phyloP scores from a whole-genome alignment of 2,329 filamentous ascomycete species.

The Bisporella sp. region DNA sequence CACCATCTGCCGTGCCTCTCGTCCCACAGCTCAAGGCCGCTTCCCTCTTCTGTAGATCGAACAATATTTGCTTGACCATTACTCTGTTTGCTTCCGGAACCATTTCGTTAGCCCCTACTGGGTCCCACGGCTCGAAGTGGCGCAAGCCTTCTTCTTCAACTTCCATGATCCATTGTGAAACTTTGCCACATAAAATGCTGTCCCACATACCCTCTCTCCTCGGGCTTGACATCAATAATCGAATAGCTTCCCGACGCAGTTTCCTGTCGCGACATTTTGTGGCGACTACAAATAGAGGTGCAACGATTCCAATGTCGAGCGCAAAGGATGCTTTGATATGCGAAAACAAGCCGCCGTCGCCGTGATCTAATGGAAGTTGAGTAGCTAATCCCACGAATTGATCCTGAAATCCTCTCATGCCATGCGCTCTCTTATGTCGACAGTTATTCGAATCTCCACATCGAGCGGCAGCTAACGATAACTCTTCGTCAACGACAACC shows the following conservation, averaged over 20 bases:
- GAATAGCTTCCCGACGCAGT: slow-evolving; percentile 20
- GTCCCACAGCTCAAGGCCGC: slow-evolving; percentile 24
- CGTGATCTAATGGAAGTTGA: slow-evolving; percentile 2
- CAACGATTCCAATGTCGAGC: slow-evolving; percentile 24
- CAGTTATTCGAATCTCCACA: slow-evolving; percentile 11
- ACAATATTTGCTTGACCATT: slow-evolving; percentile 26
- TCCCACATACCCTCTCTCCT: slow-evolving; percentile 28
- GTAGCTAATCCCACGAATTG: slow-evolving; percentile 11
- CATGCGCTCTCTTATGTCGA: slow-evolving; percentile 14
- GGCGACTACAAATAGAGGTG: slow-evolving; percentile 23
- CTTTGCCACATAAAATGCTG: slow-evolving; percentile 16
- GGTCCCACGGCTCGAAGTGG: slow-evolving; percentile 44
- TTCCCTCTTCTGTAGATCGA: slow-evolving; percentile 22
- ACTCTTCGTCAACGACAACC: slow-evolving; percentile 37
- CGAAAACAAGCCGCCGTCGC: slow-evolving; percentile 9
- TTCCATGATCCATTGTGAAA: slow-evolving; percentile 21
- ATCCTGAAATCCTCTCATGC: neutral
- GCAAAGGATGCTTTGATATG: slow-evolving; percentile 35
- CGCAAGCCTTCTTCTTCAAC: slow-evolving; percentile 29
- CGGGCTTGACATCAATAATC: slow-evolving; percentile 17
- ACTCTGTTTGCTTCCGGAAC: slow-evolving; percentile 20
- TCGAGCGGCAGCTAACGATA: slow-evolving; percentile 14
- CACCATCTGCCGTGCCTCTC: slow-evolving; percentile 18
- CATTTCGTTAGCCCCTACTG: slow-evolving; percentile 38
- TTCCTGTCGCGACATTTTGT: slow-evolving; percentile 23